Evolutionary conservation across 495 filamentous ascomycete species (phyloP).

Genomic region (Beverwykella pulmonaria): DNA sequence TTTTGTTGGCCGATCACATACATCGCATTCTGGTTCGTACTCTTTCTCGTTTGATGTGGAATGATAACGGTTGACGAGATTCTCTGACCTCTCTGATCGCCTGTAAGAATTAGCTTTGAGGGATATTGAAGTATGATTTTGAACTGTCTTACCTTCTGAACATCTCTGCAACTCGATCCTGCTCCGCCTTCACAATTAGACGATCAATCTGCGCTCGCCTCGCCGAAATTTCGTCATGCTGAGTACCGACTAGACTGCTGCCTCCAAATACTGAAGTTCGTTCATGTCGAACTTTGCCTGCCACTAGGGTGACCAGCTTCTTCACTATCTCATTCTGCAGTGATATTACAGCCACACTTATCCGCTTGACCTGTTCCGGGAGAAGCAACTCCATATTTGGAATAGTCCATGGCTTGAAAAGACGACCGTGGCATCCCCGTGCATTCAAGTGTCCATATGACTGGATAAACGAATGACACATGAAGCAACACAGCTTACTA

Average conservation of each 20-base stretch:
- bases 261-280: slow-evolving; percentile 14
- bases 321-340: slow-evolving; percentile 9
- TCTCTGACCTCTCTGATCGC: slow-evolving; percentile 1
- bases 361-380: not conserved
- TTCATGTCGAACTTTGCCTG: slow-evolving; percentile 1
- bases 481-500: slow-evolving; percentile 18
- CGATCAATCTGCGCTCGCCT: not conserved
- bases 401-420: slow-evolving; percentile 21
- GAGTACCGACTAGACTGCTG: slow-evolving; percentile 3
- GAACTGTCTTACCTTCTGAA: slow-evolving; percentile 21
- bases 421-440: slow-evolving; percentile 17
- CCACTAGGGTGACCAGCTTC: not conserved
- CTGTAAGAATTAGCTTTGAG: slow-evolving; percentile 1
- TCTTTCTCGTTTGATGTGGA: slow-evolving; percentile 1
- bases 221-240: not conserved
- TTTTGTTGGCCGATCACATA: not conserved
- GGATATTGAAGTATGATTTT: not conserved
- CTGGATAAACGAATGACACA: slow-evolving; percentile 6
- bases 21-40: slow-evolving; percentile 8
- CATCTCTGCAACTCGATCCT: slow-evolving; percentile 16
- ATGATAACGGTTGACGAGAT: not conserved
- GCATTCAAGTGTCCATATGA: slow-evolving; percentile 11
- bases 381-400: slow-evolving; percentile 3
- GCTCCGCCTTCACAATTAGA: slow-evolving; percentile 2
- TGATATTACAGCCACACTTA: not conserved